phyloP scores from a whole-genome alignment of 805 yeast species.

The Hanseniaspora pseudoguilliermondii region DNA sequence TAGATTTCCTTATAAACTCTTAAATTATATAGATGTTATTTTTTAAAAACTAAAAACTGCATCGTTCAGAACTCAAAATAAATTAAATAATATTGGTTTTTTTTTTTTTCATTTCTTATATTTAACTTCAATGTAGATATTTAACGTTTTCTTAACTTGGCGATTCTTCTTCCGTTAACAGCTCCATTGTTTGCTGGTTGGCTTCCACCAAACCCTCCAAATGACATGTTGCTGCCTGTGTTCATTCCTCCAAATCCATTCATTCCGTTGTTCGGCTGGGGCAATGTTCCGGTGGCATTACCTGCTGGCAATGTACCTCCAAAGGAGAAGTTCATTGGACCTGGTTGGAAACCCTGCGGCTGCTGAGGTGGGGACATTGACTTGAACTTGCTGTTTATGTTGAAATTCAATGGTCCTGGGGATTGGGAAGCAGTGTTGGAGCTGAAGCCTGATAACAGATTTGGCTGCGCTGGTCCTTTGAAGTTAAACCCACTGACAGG shows the following conservation, averaged over 20 bases:
- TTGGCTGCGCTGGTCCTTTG: neutral
- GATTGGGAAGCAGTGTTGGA: neutral
- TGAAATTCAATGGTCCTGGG: neutral
- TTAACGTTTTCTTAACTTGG: conserved; percentile 11
- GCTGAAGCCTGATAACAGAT: neutral
- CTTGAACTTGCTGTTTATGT: conserved; percentile 5
- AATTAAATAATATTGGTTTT: no score
- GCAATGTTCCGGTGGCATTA: neutral
- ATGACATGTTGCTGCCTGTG: conserved; percentile 9
- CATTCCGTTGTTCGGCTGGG: neutral
- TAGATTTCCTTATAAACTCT: conserved; percentile 3
- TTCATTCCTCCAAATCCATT: conserved; percentile 1
- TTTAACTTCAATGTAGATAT: neutral
- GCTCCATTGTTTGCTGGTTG: conserved; percentile 12
- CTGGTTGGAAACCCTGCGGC: conserved; percentile 13
- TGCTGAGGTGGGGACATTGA: conserved; percentile 15
- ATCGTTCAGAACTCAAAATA: neutral
- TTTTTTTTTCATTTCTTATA: no score
- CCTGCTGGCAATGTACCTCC: conserved; percentile 20
- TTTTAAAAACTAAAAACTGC: neutral
- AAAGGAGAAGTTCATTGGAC: conserved; percentile 13
- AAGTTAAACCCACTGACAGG: conserved; percentile 11
- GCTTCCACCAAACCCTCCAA: conserved; percentile 11
- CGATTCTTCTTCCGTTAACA: conserved; percentile 13
- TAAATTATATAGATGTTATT: conserved; percentile 11